Evolutionary conservation across 139 green algal species (phyloP).

Genomic region (Parachlorella kessleri): DNA sequence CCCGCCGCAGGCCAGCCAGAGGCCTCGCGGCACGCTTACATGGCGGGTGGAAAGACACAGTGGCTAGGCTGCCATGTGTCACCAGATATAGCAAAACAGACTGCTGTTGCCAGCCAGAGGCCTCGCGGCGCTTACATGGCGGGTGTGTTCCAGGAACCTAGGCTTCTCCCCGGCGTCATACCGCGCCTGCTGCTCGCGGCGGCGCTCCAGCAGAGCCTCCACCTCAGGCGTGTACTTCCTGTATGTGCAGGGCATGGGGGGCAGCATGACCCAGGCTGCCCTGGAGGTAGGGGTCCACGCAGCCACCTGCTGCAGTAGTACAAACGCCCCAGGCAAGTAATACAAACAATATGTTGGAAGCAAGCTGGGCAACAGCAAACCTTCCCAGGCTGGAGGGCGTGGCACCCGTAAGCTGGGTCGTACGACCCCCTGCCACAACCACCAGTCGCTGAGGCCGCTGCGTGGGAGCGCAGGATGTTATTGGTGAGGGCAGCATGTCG

Average conservation of each 20-base stretch:
- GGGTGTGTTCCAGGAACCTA: slow-evolving; percentile 75
- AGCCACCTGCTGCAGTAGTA: not conserved
- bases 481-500: too few species aligned
- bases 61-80: too few species aligned
- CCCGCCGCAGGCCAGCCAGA: not conserved
- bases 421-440: too few species aligned
- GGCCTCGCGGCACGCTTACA: not conserved
- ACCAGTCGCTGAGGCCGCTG: too few species aligned
- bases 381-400: too few species aligned
- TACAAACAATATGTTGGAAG: too few species aligned
- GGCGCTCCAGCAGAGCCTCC: slow-evolving; percentile 63
- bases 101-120: too few species aligned
- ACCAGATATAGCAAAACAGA: too few species aligned
- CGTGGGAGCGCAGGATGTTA: too few species aligned
- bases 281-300: not conserved
- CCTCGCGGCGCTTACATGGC: too few species aligned
- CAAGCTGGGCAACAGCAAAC: too few species aligned
- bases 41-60: not conserved
- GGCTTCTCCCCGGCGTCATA: slow-evolving; percentile 60
- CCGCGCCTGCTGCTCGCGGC: slow-evolving; percentile 57
- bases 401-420: too few species aligned
- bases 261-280: not conserved
- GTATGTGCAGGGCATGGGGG: not conserved
- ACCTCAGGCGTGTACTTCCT: slow-evolving; percentile 60
- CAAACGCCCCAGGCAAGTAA: not conserved